Conservation (phyloP, 2,329 filamentous ascomycete genomes). For the Magnaporthiopsis rhizophila region DNA sequence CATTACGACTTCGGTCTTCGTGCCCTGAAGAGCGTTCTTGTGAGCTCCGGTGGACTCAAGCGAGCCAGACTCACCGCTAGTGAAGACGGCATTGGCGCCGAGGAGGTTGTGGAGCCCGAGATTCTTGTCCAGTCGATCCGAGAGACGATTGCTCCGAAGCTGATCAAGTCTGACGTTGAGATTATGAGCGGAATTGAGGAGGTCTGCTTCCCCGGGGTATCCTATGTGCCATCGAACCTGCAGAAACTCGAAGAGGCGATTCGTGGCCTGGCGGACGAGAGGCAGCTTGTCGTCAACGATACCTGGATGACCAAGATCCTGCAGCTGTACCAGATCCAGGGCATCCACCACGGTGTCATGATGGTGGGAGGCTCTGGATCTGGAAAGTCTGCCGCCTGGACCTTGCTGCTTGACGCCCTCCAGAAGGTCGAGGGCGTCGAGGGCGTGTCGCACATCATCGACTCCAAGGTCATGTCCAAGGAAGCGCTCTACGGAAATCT, state of each 20-base stretch:
- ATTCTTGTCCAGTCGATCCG: conserved; percentile 98
- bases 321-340: conserved; percentile 96
- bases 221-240: conserved; percentile 86
- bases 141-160: conserved; percentile 95
- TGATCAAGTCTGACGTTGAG: conserved; percentile 87
- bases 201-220: conserved; percentile 82
- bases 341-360: conserved; percentile 99
- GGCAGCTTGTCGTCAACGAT: conserved; percentile 83
- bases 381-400: conserved; percentile 95
- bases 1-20: conserved; percentile 98
- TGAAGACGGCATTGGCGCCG: conserved; percentile 50
- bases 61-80: conserved; percentile 62
- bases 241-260: conserved; percentile 74
- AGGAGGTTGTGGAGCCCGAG: conserved; percentile 80
- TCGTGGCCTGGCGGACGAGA: conserved; percentile 70
- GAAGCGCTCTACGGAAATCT: conserved; percentile 93
- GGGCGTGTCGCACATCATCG: conserved; percentile 93
- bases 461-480: conserved; percentile 99
- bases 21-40: conserved; percentile 95
- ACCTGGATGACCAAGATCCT: conserved; percentile 97
- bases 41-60: conserved; percentile 95
- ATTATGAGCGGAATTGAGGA: conserved; percentile 78
- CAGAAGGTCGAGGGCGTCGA: conserved; percentile 84
- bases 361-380: conserved; percentile 99
- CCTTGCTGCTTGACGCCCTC: conserved; percentile 79